phyloP scores from a whole-genome alignment of 306 rosid genomes.

The Cucumis sativus region Cucumber_9930_V3 NC_026655.2:1329501-1330000 shows the following conservation, averaged over 20 bases:
- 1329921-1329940: conserved; percentile 53
- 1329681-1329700: conserved; percentile 29
- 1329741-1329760: conserved; percentile 50
- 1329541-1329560: conserved; percentile 57
- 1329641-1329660: conserved; percentile 48
- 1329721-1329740: conserved; percentile 38
- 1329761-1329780: conserved; percentile 61
- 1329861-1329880: background rate
- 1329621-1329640: conserved; percentile 37
- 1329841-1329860: background rate
- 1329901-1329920: conserved; percentile 38
- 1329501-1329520: conserved; percentile 13
- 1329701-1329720: conserved; percentile 58
- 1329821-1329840: background rate
- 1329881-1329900: conserved; percentile 64
- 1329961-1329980: conserved; percentile 88
- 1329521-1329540: conserved; percentile 33
- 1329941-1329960: conserved; percentile 57
- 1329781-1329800: background rate
- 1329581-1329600: conserved; percentile 22
- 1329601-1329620: conserved; percentile 32
- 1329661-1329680: conserved; percentile 24
- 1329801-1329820: background rate
- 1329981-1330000: conserved; percentile 81
- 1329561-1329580: conserved; percentile 42